These are phyloP conservation scores for Talaromyces pinophilus DNA, from an alignment of 2,329 filamentous ascomycete species.

Conservation along the genomic window DNA sequence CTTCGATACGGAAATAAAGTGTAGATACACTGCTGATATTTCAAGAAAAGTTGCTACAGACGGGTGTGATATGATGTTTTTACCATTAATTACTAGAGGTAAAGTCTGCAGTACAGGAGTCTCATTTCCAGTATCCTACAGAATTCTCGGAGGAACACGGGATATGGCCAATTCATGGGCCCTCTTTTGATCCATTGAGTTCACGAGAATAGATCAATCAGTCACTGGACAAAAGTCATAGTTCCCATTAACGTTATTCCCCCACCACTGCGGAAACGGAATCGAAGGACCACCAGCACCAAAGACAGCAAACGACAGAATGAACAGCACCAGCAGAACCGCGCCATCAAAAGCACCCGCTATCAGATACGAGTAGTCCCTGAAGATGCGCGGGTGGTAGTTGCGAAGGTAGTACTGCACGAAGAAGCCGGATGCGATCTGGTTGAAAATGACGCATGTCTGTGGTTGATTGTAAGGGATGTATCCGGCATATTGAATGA, in stretches of 20 bases:
- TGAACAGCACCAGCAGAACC: slow-evolving; percentile 52
- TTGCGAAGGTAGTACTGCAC: slow-evolving; percentile 57
- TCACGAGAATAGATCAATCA: neutral
- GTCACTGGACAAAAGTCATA: slow-evolving; percentile 51
- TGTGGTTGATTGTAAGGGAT: slow-evolving; percentile 59
- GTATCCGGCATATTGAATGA: slow-evolving; percentile 57
- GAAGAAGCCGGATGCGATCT: slow-evolving; percentile 49
- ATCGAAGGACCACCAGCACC: slow-evolving; percentile 50
- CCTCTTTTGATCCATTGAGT: neutral
- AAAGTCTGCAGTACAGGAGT: no score
- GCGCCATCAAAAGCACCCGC: slow-evolving; percentile 58
- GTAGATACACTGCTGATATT: no score
- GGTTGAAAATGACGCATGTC: slow-evolving; percentile 57
- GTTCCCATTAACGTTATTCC: slow-evolving; percentile 53
- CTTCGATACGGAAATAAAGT: no score
- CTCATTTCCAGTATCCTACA: neutral
- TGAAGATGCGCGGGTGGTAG: slow-evolving; percentile 55
- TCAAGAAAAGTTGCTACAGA: no score
- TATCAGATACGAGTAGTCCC: slow-evolving; percentile 56
- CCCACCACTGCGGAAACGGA: slow-evolving; percentile 58
- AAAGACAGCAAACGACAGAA: slow-evolving; percentile 59
- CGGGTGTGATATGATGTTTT: no score
- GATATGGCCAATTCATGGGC: neutral
- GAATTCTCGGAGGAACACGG: neutral
- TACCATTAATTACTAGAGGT: no score